phyloP scores from a whole-genome alignment of 306 rosid genomes.

The Lablab purpureus region DNA sequence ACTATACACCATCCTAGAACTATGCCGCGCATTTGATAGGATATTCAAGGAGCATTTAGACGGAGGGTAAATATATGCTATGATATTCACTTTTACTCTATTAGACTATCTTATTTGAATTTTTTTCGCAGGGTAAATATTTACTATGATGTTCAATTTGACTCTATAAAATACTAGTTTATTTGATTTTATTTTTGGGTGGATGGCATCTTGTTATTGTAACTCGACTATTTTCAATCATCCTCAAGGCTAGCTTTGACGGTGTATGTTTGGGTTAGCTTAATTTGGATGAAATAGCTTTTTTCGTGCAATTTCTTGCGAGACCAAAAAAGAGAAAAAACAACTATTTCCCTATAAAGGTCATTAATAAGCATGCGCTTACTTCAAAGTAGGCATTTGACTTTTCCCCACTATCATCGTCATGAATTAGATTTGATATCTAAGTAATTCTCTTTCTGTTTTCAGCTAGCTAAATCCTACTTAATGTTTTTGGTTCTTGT shows the following conservation, averaged over 20 bases:
- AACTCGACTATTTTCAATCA: conserved; percentile 25
- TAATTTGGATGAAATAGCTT: not conserved
- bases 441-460: not conserved
- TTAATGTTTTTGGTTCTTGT: conserved; percentile 6
- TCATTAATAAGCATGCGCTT: conserved; percentile 5
- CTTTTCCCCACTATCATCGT: not conserved
- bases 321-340: not conserved
- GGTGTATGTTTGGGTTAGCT: not conserved
- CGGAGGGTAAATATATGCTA: conserved; percentile 77
- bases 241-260: conserved; percentile 9
- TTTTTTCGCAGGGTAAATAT: conserved; percentile 53
- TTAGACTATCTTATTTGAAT: conserved; percentile 14
- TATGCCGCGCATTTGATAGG: conserved; percentile 94
- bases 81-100: conserved; percentile 25
- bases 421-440: conserved; percentile 13
- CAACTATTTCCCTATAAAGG: not conserved
- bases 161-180: conserved; percentile 6
- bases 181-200: conserved; percentile 28
- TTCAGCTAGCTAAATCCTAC: not conserved
- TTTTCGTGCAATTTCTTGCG: not conserved
- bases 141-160: conserved; percentile 24
- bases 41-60: conserved; percentile 98
- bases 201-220: not conserved
- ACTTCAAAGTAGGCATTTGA: not conserved
- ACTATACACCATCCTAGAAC: conserved; percentile 89